Evolutionary conservation across 768 basidiomycete genomes (phyloP), one percentile per base, ranked within the genome.

Genomic region (Termitomyces heimii): DNA sequence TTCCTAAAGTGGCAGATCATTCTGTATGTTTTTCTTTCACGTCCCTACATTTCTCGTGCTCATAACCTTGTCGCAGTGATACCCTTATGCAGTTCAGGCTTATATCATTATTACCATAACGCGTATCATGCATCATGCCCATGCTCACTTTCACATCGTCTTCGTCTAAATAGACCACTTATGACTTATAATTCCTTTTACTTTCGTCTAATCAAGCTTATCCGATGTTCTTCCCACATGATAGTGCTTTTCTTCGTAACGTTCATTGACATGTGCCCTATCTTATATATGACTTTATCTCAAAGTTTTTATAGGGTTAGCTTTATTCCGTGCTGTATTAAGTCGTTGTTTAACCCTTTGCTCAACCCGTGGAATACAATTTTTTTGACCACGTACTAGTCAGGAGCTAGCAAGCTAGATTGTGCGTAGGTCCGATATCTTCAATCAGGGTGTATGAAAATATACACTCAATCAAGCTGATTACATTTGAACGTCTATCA

Each of bases 121-220:
- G 32, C 28, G 43, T 35, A 46, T 44, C n/a, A n/a, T n/a, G n/a
- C n/a, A 37, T 31, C 37, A 50, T 51, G 26, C 46, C 24, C 31
- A 55, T 43, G 48, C 50, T 46, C 31, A 51, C 35, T 44, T 53
- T 39, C 34, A 24, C 57, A 28, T 59, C 58, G 46, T 14, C 51
- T 61, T 59, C 55, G 35, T 54, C 53, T 54, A 43, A 52, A 56
- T 34, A 43, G 29, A 29, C 44, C 31, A n/a, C 32, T 31, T 34
- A 43, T 45, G n/a, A n/a, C 32, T 31, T 34, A 43, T 45, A 24
- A 20, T 45, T 37, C 56, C 39, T 52, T 56, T 32, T 64, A 60
- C 55, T 62, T 35, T 26, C 52, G 44, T 5, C 28, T 61, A 63
- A 63, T 54, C 26, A 46, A 51, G 44, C 53, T 42, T 47, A 29